These are phyloP conservation scores for Acanthochlamys bracteata DNA, from an alignment of 106 monocot genomes.

Conservation along the genomic window DNA sequence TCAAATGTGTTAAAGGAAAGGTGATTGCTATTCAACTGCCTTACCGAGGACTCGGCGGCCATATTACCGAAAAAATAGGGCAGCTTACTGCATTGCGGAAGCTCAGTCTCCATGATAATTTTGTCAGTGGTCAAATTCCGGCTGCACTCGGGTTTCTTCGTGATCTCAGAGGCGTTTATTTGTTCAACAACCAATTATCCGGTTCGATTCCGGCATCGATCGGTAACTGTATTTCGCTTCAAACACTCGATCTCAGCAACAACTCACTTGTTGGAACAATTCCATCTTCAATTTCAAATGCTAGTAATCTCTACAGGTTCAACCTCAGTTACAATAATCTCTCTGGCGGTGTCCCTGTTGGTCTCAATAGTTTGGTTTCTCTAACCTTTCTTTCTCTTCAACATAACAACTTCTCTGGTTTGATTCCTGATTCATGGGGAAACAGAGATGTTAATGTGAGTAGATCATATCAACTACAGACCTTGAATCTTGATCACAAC, in stretches of 20 bases:
- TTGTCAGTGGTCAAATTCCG: slow-evolving; percentile 59
- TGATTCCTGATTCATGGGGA: slow-evolving; percentile 40
- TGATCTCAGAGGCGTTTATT: slow-evolving; percentile 40
- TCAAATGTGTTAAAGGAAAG: slow-evolving; percentile 72
- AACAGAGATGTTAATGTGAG: not conserved
- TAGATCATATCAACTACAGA: slow-evolving; percentile 22
- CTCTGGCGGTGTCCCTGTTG: slow-evolving; percentile 16
- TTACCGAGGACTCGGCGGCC: slow-evolving; percentile 54
- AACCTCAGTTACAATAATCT: slow-evolving; percentile 15
- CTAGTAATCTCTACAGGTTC: slow-evolving; percentile 13
- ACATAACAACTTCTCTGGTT: slow-evolving; percentile 24
- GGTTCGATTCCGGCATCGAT: slow-evolving; percentile 2
- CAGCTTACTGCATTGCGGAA: slow-evolving; percentile 71
- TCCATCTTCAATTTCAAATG: slow-evolving; percentile 6
- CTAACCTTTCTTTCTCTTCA: slow-evolving; percentile 28
- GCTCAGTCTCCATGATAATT: slow-evolving; percentile 82
- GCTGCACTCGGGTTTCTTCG: slow-evolving; percentile 30
- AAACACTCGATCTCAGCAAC: slow-evolving; percentile 9
- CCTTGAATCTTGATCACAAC: slow-evolving; percentile 41
- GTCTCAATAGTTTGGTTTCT: slow-evolving; percentile 1
- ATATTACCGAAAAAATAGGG: slow-evolving; percentile 50
- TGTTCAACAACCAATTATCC: slow-evolving; percentile 12
- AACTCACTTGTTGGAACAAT: slow-evolving; percentile 1
- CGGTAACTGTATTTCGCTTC: slow-evolving; percentile 6
- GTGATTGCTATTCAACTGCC: slow-evolving; percentile 90